Base-by-base conservation (phyloP, 1,284 basidiomycete genomes). In the Bjerkandera adusta region DNA sequence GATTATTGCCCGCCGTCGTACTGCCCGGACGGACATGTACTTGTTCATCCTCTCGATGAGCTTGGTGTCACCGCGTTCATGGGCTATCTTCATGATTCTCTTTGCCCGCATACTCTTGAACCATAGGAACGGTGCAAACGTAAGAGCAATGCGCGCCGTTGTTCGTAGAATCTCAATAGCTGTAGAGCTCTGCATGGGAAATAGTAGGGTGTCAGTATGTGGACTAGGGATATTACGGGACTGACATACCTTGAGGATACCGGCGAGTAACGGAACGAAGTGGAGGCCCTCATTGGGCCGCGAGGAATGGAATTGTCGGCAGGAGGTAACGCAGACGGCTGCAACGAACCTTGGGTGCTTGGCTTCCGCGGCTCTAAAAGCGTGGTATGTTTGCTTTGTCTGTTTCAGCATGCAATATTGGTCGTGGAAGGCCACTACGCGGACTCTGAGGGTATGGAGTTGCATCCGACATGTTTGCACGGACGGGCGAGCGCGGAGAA, bases 111-210 rank as follows among this genome's bases (percentile, higher is more conserved):
- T 63, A 45, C 80, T 85, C 51, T 73, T 77, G 22, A 88, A 52
- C 27, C 85, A 60, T 40, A 88, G 58, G 25, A 86, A 58, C 29
- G 87, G 87, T 10, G 88, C 68, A 53, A 92, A 79, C 0, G 87
- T 89, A 37, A 91, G 69, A 0, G 79, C 79, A 47, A 91, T 72
- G 47, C 89, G 77, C 32, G 73, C 80, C 29, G 77, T 75, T 12
- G 81, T 86, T 39, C 83, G 75, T 12, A 79, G 76, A 16, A 84
- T 41, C 57, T 85, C 81, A 46, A 91, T 68, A 1, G 82, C 62
- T 5, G 70, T 67, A 2, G 77, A 75, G 4, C 73, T 68, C 79
- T 81, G 30, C 8, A 15, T n/a, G 38, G 39, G 36, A 46, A 15
- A 30, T 36, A 27, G 36, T 25, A 50, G 34, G 13, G 45, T 44